These are phyloP conservation scores for Waltergamsia citrina DNA, from an alignment of 2,329 filamentous ascomycete species.

Conservation along the genomic window DNA sequence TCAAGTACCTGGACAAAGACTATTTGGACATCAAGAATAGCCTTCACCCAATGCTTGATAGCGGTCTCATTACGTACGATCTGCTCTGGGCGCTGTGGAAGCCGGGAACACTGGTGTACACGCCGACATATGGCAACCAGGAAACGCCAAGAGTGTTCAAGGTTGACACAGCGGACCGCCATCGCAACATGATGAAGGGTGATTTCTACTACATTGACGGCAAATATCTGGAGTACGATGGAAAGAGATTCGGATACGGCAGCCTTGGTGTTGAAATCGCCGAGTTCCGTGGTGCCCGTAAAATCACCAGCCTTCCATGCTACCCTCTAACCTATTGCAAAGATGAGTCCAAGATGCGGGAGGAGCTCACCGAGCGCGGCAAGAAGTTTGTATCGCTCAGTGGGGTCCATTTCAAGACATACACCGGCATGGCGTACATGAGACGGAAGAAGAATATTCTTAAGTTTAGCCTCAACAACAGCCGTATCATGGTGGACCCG, in stretches of 20 bases:
- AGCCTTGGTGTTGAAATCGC: conserved; percentile 59
- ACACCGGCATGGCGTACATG: conserved; percentile 76
- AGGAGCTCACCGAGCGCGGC: conserved; percentile 66
- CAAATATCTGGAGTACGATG: conserved; percentile 79
- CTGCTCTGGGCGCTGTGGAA: conserved; percentile 85
- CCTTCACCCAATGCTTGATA: conserved; percentile 70
- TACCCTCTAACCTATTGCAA: conserved; percentile 78
- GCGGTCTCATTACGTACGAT: conserved; percentile 80
- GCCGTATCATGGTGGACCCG: conserved; percentile 81
- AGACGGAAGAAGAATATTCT: conserved; percentile 64
- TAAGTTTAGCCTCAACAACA: conserved; percentile 79
- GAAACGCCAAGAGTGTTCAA: conserved; percentile 79
- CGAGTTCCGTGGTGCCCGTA: conserved; percentile 70
- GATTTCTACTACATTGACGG: conserved; percentile 71
- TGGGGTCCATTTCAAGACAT: conserved; percentile 74
- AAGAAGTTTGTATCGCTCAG: conserved; percentile 76
- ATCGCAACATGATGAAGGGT: conserved; percentile 58
- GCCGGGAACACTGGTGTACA: conserved; percentile 71
- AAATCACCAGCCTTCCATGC: conserved; percentile 68
- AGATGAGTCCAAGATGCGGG: conserved; percentile 53
- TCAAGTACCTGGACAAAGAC: conserved; percentile 73
- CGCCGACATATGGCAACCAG: conserved; percentile 64
- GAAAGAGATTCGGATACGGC: conserved; percentile 74
- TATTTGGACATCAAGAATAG: conserved; percentile 69
- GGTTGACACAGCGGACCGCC: conserved; percentile 66